phyloP scores from a whole-genome alignment of 2,329 filamentous ascomycete genomes.

The Akanthomyces muscarius region DNA sequence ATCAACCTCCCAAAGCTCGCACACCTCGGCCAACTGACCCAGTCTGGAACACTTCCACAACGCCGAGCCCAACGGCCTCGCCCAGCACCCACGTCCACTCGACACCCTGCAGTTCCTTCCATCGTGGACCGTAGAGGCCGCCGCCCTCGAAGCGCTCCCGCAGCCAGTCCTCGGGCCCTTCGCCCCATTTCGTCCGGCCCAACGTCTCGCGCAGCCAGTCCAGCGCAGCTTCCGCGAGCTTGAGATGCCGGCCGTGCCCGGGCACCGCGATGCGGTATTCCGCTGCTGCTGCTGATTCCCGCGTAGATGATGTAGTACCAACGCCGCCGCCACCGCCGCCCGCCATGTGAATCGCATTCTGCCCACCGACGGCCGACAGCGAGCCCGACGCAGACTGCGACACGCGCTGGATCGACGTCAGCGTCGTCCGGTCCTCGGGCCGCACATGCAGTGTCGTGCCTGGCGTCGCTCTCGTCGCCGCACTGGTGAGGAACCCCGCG shows the following conservation, averaged over 20 bases:
- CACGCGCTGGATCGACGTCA: slow-evolving; percentile 59
- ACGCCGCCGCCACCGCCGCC: slow-evolving; percentile 49
- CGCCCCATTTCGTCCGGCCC: slow-evolving; percentile 54
- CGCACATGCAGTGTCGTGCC: slow-evolving; percentile 41
- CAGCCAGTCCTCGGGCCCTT: slow-evolving; percentile 59
- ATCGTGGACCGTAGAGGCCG: slow-evolving; percentile 40
- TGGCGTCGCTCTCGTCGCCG: slow-evolving; percentile 25
- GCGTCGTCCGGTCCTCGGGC: slow-evolving; percentile 51
- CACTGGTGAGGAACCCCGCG: slow-evolving; percentile 62
- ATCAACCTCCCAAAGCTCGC: slow-evolving; percentile 37
- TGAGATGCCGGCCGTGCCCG: slow-evolving; percentile 62
- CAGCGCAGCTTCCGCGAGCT: slow-evolving; percentile 58
- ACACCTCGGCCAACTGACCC: slow-evolving; percentile 67
- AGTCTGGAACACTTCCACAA: slow-evolving; percentile 72
- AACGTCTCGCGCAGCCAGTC: slow-evolving; percentile 59
- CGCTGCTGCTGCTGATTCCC: slow-evolving; percentile 12
- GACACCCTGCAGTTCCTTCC: slow-evolving; percentile 67
- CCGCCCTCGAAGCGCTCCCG: slow-evolving; percentile 70
- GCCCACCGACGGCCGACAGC: slow-evolving; percentile 64
- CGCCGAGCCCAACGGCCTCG: slow-evolving; percentile 65
- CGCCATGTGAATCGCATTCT: slow-evolving; percentile 58
- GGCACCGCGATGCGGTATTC: slow-evolving; percentile 60
- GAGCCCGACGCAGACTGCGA: slow-evolving; percentile 65
- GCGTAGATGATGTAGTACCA: neutral
- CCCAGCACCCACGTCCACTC: slow-evolving; percentile 68